Conservation (phyloP, 2,329 filamentous ascomycete species). For the Colletotrichum endophyticum region DNA sequence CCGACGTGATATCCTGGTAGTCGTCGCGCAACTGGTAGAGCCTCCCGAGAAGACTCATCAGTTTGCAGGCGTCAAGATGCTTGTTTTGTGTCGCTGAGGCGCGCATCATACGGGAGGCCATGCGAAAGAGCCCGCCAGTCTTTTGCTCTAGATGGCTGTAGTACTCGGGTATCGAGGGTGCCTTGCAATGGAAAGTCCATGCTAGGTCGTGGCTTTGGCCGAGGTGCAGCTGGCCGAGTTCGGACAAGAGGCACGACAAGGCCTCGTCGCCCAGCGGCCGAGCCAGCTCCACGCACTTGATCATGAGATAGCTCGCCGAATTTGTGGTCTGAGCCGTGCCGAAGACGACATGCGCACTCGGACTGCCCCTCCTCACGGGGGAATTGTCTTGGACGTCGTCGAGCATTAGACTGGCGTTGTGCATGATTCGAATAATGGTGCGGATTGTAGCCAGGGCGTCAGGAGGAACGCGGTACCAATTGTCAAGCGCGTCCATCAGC, state of each 20-base stretch:
- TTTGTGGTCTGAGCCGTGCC: slow-evolving; percentile 41
- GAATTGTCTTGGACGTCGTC: slow-evolving; percentile 44
- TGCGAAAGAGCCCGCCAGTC: not conserved
- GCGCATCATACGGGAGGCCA: not conserved
- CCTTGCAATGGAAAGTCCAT: slow-evolving; percentile 25
- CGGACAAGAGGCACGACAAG: slow-evolving; percentile 15
- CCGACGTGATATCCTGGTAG: not conserved
- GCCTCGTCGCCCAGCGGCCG: slow-evolving; percentile 22
- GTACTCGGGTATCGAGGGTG: slow-evolving; percentile 29
- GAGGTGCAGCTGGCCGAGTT: slow-evolving; percentile 19
- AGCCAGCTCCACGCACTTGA: slow-evolving; percentile 21
- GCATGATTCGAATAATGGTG: not conserved
- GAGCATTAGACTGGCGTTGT: slow-evolving; percentile 22
- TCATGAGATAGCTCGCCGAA: slow-evolving; percentile 32
- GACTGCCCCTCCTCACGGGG: slow-evolving; percentile 33
- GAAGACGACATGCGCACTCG: slow-evolving; percentile 38
- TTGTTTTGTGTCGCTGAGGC: not conserved
- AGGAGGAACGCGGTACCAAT: not conserved
- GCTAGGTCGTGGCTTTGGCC: slow-evolving; percentile 32
- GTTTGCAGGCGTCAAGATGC: not conserved
- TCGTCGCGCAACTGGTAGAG: not conserved
- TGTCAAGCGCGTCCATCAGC: slow-evolving; percentile 1
- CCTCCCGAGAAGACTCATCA: slow-evolving; percentile 1
- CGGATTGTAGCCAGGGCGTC: not conserved
- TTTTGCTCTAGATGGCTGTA: slow-evolving; percentile 15